Base-by-base conservation (phyloP, 2,329 filamentous ascomycete species). In the Pseudopyricularia cyperi region DNA sequence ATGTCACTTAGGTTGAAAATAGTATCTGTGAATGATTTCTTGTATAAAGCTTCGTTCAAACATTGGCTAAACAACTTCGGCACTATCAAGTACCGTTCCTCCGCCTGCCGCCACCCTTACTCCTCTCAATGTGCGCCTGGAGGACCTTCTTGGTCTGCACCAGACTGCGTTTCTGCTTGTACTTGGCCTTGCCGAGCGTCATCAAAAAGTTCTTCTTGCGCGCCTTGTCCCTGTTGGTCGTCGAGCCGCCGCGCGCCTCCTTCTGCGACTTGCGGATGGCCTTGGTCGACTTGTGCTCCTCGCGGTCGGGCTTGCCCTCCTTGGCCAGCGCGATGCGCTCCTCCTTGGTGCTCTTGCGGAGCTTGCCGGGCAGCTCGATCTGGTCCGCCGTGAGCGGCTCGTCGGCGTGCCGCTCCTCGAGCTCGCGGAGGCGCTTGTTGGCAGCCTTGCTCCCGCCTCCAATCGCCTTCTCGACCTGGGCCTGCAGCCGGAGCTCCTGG, bases 131-230 rank as follows among this genome's bases (percentile, higher is more conserved):
- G 68, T 97, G 91, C 2, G 82, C 86, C 65, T 80, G 84, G 58
- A 97, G 68, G 34, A 89, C 80, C 70, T 85, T 89, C 63, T 80
- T 80, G 57, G 89, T 89, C 69, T 96, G 85, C 12, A 87, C 80
- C 67, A 98, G 71, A 78, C 89, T 95, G 63, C 90, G 79, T 83
- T 96, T 96, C 63, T 93, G 85, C 76, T 97, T 98, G 59, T 78
- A 80, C 76, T 93, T 94, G 11, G 93, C 93, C 75, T 98, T 97
- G 54, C 91, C 88, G 55, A 98, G 71, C 37, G 91, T 97, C 93
- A 98, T 98, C 61, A 98, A 66, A 70, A 98, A 95, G 68, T 98
- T 98, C 86, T 98, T 98, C 77, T 88, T 89, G 59, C 91, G 76
- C 42, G 87, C 82, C 80, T 98, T 98, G 74, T 98, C 93, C 72